A percentile compares a stretch with the other conserved stretches of the same genome.
These are phyloP conservation scores for Artemisia annua DNA, from an alignment of 129 eudicot species.

Conservation along the genomic window DNA sequence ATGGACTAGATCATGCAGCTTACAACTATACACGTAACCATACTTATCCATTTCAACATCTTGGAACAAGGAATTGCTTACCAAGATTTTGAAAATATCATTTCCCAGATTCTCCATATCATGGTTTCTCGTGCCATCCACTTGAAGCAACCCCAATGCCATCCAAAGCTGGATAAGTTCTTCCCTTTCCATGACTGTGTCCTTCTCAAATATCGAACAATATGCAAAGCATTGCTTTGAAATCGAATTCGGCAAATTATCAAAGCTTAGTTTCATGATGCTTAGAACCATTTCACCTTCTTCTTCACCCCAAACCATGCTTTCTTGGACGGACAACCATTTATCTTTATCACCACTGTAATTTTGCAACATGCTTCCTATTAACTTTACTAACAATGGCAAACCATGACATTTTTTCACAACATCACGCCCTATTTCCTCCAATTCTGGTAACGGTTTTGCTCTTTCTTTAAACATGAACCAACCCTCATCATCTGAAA, in stretches of 20 bases:
- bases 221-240: background rate
- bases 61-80: too few relatives aligned
- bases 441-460: background rate
- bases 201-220: background rate
- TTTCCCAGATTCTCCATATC: too few relatives aligned
- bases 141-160: too few relatives aligned
- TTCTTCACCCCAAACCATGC: background rate
- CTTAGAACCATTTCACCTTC: background rate
- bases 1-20: too few relatives aligned
- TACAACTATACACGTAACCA: too few relatives aligned
- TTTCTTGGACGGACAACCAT: background rate
- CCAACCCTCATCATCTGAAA: constrained; percentile 3
- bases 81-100: too few relatives aligned
- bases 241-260: background rate
- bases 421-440: background rate
- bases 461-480: constrained; percentile 6
- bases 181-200: background rate
- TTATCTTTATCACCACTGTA: background rate
- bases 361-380: background rate
- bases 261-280: background rate
- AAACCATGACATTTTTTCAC: background rate
- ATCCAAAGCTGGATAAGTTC: background rate
- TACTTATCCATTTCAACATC: too few relatives aligned
- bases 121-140: too few relatives aligned
- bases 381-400: background rate